Evolutionary conservation across 73 alveolate species (phyloP), one percentile per base, ranked within the genome.

Genomic region (Paramecium primaurelia): DNA sequence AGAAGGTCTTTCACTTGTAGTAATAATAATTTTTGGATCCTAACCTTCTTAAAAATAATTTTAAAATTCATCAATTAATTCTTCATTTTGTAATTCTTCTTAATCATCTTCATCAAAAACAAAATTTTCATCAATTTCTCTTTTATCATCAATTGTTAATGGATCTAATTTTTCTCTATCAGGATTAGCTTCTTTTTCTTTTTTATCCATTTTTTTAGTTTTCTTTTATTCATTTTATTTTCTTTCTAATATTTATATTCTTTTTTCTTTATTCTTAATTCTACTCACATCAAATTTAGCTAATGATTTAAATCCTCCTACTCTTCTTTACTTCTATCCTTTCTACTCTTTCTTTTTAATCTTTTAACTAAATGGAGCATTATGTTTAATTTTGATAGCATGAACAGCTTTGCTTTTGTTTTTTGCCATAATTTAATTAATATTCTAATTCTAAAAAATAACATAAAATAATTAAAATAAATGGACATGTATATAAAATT

Each of bases 21-120:
- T 89, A 34, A 89, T 69, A 5, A 89, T 71, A 47, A 89, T 73
- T 89, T 89, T 89, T 11, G 94, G 94, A 45, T 89, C 85, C 32
- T 71, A 45, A 40, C 75, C 94, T 8, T 59, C 94, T 47, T 89
- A 51, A 49, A 45, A 89, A 45, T 42, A 89, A 18, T 59, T 71
- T 49, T 58, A 84, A 11, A 89, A 89, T 89, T 89, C 94, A 83
- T 89, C 94, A 40, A 45, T 42, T 4, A 10, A 18, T 89, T 89
- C 94, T 71, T 89, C 94, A 45, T 89, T 45, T 89, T 71, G 20
- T 49, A 89, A 47, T 71, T 89, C 94, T 22, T 37, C 85, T 16
- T 89, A 84, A 71, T 89, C 90, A 89, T 89, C 94, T 40, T 89
- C 94, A 71, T 89, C 94, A 89, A 45, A 44, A 7, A 89, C 94